These are phyloP conservation scores for Colletotrichum cereale DNA, from an alignment of 2,329 filamentous ascomycete genomes.

Conservation along the genomic window DNA sequence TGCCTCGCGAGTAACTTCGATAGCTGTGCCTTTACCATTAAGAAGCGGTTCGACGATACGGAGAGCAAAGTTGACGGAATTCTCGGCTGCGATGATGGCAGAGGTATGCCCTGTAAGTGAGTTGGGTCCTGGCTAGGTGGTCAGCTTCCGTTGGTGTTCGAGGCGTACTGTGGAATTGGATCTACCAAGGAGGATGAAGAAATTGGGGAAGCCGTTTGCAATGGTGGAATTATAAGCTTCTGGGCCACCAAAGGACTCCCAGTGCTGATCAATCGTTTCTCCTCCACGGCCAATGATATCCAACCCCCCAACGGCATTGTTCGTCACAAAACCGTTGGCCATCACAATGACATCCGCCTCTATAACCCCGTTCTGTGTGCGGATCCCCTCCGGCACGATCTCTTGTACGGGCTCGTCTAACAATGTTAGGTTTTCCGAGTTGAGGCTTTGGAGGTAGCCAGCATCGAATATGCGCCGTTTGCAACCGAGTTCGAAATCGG, in stretches of 20 bases:
- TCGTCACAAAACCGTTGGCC: slow-evolving; percentile 72
- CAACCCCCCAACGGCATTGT: slow-evolving; percentile 65
- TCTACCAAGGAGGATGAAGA: slow-evolving; percentile 70
- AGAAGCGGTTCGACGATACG: slow-evolving; percentile 67
- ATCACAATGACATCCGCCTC: slow-evolving; percentile 72
- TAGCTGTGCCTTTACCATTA: slow-evolving; percentile 47
- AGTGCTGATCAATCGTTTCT: slow-evolving; percentile 65
- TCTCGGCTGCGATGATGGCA: slow-evolving; percentile 71
- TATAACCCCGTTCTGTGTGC: slow-evolving; percentile 53
- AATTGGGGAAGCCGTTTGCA: slow-evolving; percentile 73
- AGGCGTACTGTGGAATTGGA: neutral
- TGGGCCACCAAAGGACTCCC: slow-evolving; percentile 69
- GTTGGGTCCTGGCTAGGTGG: slow-evolving; percentile 63
- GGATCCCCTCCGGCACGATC: slow-evolving; percentile 57
- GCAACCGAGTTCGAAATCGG: slow-evolving; percentile 72
- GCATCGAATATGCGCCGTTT: slow-evolving; percentile 73
- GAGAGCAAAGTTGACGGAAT: slow-evolving; percentile 70
- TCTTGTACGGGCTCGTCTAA: slow-evolving; percentile 63
- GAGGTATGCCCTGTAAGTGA: slow-evolving; percentile 72
- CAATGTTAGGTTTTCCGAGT: slow-evolving; percentile 59
- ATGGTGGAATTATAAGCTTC: slow-evolving; percentile 71
- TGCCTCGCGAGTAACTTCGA: slow-evolving; percentile 51
- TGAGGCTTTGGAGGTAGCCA: slow-evolving; percentile 65
- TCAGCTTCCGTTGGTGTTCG: neutral
- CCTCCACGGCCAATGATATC: slow-evolving; percentile 64